Base-by-base conservation (phyloP, 768 basidiomycete genomes). In the Collybia nuda region DNA sequence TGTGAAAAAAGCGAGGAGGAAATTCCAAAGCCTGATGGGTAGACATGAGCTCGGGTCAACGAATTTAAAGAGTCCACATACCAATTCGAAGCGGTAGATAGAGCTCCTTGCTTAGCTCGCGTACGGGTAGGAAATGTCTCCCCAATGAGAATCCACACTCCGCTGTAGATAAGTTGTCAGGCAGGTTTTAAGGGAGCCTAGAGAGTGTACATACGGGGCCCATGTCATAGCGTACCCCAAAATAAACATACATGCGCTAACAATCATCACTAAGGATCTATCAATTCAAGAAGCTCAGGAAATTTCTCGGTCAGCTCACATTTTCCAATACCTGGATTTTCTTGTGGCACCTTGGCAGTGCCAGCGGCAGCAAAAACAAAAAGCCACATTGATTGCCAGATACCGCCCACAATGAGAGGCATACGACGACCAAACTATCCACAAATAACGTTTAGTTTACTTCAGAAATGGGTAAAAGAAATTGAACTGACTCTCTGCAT, bases 1-100 rank as follows among this genome's bases (percentile, higher is more conserved):
- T n/a, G 86, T 88, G 71, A 87, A 87, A 77, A 88, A 89, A 0
- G 84, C 85, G 48, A 88, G 68, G 32, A 86, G 69, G 72, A 86
- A 86, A 62, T 86, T 85, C 80, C 79, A 87, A 2, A 78, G 63
- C 80, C 76, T 67, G 23, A 26, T 24, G 38, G 9, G 17, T 8
- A 15, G 1, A 52, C 1, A 11, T 51, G 40, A 42, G 22, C 32
- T 45, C 29, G n/a, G 28, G 29, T 8, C 18, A 42, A 19, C 35
- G 6, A 21, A 11, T 23, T 26, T 26, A n/a, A 55, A n/a, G 46
- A 26, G 50, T 39, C 8, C 8, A 44, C 63, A 14, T 44, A 66
- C 68, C 85, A 88, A 64, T 86, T 88, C 26, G 73, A 67, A 0
- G 83, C 76, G 1, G 84, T 86, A 1, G 85, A 75, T 36, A 90